Percentiles rank a stretch among this genome's conserved stretches.
Evolutionary conservation across 768 basidiomycete species (phyloP).

Genomic region (Boletus pseudopeckii): DNA sequence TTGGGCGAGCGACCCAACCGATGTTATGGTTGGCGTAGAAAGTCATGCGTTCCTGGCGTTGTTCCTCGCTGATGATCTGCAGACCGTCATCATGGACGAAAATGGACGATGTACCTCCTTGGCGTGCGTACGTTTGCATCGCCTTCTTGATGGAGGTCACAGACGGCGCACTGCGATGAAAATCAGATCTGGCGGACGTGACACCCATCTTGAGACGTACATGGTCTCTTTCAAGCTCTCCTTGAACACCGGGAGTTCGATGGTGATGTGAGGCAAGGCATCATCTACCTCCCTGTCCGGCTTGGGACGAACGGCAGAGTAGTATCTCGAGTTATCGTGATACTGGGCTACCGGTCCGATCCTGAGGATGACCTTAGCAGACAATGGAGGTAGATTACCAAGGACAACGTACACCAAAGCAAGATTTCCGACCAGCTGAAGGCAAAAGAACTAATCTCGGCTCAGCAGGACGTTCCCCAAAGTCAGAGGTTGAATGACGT

Average conservation of each 20-base stretch:
- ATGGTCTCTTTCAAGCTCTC: conserved; percentile 78
- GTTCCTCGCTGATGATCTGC: conserved; percentile 45
- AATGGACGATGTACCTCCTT: conserved; percentile 56
- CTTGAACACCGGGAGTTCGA: conserved; percentile 87
- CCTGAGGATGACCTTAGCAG: conserved; percentile 32
- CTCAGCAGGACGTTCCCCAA: conserved; percentile 8
- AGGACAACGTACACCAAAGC: conserved; percentile 48
- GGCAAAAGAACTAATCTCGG: conserved; percentile 58
- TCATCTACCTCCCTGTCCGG: conserved; percentile 60
- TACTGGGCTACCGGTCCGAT: conserved; percentile 83
- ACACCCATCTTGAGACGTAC: conserved; percentile 38
- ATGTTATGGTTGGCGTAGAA: conserved; percentile 58
- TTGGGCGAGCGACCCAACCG: conserved; percentile 59
- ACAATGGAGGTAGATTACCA: background rate
- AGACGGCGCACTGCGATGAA: conserved; percentile 56
- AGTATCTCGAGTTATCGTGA: conserved; percentile 81
- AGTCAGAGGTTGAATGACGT: conserved; percentile 16
- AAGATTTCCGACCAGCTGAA: conserved; percentile 64
- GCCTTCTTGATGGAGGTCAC: conserved; percentile 66
- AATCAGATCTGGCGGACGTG: background rate
- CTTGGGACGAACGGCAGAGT: conserved; percentile 63
- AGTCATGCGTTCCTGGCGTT: conserved; percentile 44
- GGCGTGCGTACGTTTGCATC: conserved; percentile 64
- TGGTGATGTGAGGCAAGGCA: conserved; percentile 67
- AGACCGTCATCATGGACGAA: conserved; percentile 63